Evolutionary conservation across 768 basidiomycete species (phyloP), one percentile per base, ranked within the genome.

Genomic region (Rhizopogon salebrosus): DNA sequence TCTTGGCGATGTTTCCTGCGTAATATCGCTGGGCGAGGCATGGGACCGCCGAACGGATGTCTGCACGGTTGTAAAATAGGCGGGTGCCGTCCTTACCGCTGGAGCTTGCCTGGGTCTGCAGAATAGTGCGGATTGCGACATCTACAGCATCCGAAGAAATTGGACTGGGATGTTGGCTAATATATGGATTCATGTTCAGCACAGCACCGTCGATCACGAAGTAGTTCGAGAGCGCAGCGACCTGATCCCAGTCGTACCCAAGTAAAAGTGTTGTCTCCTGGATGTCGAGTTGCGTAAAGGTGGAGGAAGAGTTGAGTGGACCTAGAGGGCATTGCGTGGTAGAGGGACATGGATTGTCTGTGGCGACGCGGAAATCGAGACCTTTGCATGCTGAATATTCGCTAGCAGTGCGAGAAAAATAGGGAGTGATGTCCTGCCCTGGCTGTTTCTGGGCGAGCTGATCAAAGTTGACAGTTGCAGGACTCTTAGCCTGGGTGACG

Each of bases 1-100:
- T 77, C 72, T 98, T 97, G 75, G 98, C 97, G 57, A 99, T 98
- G 65, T 89, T 88, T 20, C 97, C 97, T 0, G 94, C 95, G 48
- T 82, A 82, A 69, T 97, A 99, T 11, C 97, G 84, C 61, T 91
- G 73, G 49, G 78, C 76, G 49, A 99, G 76, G 69, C 97, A 99
- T 9, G 83, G 79, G 3, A 97, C 77, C 22, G 89, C 84, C 9
- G 76, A 73, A 55, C 80, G 74, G 52, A 92, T 80, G 49, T 80
- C 78, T 6, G 76, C 59, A 41, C 83, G 80, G 68, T 85, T 87
- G 67, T 81, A 84, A 66, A 99, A 95, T 27, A 93, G 74, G 41
- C 88, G 83, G 0, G 95, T 98, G 1, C 83, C 95, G 64, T 99
- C 97, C 64, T 89, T 93, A 8, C 95, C 92, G 49, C 80, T 79